A percentile compares a stretch with the other conserved stretches of the same genome.
Evolutionary conservation across 495 filamentous ascomycete genomes (phyloP).

Genomic region (Aspergillus mulundensis): DNA sequence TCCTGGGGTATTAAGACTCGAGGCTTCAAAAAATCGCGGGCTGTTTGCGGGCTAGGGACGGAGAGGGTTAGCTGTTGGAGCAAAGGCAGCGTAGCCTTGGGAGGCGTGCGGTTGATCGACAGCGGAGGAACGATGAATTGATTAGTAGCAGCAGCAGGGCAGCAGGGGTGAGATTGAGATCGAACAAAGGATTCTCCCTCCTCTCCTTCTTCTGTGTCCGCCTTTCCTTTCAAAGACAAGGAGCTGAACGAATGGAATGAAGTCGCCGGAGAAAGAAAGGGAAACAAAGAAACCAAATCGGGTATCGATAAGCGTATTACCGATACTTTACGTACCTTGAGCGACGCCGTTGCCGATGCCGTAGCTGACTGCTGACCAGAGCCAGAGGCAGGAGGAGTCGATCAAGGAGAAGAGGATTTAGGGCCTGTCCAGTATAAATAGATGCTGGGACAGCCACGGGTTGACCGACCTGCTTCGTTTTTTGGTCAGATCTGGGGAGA

Average conservation of each 20-base stretch:
- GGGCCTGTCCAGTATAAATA: neutral
- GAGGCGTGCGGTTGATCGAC: conserved; percentile 24
- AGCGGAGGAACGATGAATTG: conserved; percentile 16
- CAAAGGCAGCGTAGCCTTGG: conserved; percentile 14
- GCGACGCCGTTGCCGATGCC: neutral
- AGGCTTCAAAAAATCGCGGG: neutral
- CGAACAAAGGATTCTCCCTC: conserved; percentile 9
- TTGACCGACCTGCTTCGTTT: neutral
- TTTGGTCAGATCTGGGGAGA: neutral
- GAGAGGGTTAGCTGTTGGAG: conserved; percentile 16
- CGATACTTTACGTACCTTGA: conserved; percentile 11
- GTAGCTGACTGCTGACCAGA: neutral
- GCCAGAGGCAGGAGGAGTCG: neutral
- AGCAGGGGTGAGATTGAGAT: neutral
- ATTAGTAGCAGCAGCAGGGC: too few species aligned
- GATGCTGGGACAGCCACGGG: neutral
- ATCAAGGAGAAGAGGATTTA: neutral
- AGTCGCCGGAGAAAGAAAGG: conserved; percentile 7
- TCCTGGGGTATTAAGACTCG: neutral
- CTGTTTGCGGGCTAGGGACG: conserved; percentile 4
- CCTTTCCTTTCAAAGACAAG: conserved; percentile 7
- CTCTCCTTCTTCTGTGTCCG: conserved; percentile 6
- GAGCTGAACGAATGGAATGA: conserved; percentile 1
- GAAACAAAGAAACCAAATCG: conserved; percentile 20
- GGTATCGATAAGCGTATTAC: conserved; percentile 6